These are phyloP conservation scores for Elongisporangium anandrum DNA, from an alignment of 352 stramenopile species.

Conservation along the genomic window DNA sequence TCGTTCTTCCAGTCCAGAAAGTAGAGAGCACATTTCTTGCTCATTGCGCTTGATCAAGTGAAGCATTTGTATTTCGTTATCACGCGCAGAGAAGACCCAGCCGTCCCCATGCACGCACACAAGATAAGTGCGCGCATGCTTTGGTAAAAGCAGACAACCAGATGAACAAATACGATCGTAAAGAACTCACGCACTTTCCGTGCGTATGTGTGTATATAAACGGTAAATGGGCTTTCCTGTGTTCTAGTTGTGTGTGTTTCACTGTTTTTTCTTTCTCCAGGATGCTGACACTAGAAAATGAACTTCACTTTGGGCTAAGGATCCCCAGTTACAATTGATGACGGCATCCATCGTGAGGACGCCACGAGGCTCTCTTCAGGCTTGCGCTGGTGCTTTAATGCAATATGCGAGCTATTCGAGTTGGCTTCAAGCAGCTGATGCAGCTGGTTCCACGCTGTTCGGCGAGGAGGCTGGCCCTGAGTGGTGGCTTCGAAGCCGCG, in stretches of 20 bases:
- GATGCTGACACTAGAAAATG: no score
- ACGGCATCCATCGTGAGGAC: conserved; percentile 51
- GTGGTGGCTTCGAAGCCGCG: conserved; percentile 30
- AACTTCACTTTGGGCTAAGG: not conserved
- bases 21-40: conserved; percentile 19
- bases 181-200: not conserved
- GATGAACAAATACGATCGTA: not conserved
- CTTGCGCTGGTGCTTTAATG: not conserved
- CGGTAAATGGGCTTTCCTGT: not conserved
- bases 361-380: conserved; percentile 28
- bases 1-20: conserved; percentile 63
- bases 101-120: not conserved
- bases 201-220: not conserved
- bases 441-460: conserved; percentile 33
- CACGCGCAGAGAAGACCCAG: not conserved
- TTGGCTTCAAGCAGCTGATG: conserved; percentile 33
- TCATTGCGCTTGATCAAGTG: not conserved
- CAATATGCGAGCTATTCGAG: not conserved
- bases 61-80: not conserved
- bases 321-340: not conserved
- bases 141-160: not conserved
- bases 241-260: not conserved
- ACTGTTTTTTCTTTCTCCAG: no score
- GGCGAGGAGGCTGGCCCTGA: conserved; percentile 6
- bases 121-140: not conserved